Percentiles rank a stretch among this genome's conserved stretches.
These are phyloP conservation scores for Cryoendolithus antarcticus DNA, from an alignment of 2,329 filamentous ascomycete genomes.

Conservation along the genomic window DNA sequence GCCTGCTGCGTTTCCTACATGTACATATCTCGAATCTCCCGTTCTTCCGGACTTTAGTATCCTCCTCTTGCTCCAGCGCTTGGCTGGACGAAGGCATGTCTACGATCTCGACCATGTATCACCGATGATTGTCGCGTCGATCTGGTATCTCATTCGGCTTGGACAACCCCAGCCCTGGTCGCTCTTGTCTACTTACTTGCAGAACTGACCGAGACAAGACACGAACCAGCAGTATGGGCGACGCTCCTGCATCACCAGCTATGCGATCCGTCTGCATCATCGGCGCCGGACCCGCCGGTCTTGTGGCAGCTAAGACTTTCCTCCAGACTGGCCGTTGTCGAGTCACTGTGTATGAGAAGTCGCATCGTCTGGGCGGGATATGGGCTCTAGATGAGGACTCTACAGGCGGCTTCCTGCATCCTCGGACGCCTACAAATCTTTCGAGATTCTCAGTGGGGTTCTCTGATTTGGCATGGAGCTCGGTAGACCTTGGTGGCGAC, in stretches of 20 bases:
- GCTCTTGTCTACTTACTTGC: too few relatives aligned
- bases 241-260: slow-evolving; percentile 4
- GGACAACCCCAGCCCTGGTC: too few relatives aligned
- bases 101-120: too few relatives aligned
- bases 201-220: too few relatives aligned
- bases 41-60: too few relatives aligned
- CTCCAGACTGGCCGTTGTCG: slow-evolving; percentile 48
- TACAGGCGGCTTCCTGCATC: slow-evolving; percentile 49
- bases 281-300: slow-evolving; percentile 33
- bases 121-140: too few relatives aligned
- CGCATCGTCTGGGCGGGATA: slow-evolving; percentile 58
- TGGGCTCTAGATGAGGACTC: slow-evolving; percentile 44
- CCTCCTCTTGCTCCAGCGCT: too few relatives aligned
- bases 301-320: slow-evolving; percentile 51
- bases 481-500: slow-evolving; percentile 21
- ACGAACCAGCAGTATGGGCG: too few relatives aligned
- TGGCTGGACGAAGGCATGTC: too few relatives aligned
- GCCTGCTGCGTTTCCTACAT: too few relatives aligned
- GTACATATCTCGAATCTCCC: too few relatives aligned
- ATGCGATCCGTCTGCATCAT: slow-evolving; percentile 25
- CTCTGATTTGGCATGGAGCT: slow-evolving; percentile 57
- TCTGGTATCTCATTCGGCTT: too few relatives aligned
- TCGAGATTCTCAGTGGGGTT: slow-evolving; percentile 59
- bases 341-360: slow-evolving; percentile 59
- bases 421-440: slow-evolving; percentile 51